Evolutionary conservation across 306 rosid species (phyloP), one percentile per base, ranked within the genome.

Genomic region (Trifolium repens): DNA sequence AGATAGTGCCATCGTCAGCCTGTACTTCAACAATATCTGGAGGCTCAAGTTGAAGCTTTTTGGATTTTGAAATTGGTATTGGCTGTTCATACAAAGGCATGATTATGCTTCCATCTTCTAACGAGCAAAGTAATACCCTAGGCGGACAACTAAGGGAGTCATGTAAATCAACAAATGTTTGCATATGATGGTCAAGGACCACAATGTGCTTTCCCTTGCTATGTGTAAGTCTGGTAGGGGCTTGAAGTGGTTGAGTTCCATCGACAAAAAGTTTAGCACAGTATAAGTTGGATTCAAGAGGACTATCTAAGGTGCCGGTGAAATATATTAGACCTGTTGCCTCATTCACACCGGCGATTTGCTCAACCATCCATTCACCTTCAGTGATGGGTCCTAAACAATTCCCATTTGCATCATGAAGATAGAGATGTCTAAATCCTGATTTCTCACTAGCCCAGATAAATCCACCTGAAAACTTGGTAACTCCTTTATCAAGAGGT

Each of bases 351-450:
- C 99, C 99, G 2, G 96, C 93, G 43, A 94, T 88, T 86, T 90
- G 96, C 78, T 94, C 99, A 61, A 94, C 99, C 96, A 94, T 88
- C 99, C 99, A 94, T 34, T 91, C 92, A 50, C 99, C 99, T 85
- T 89, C 92, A 4, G 99, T 94, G 67, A 92, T 83, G 60, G 96
- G 89, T 67, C 97, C 96, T 75, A 90, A 82, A 80, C 93, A 91
- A 71, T 75, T 73, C 27, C 96, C 97, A 79, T 78, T 84, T 15
- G 90, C 84, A 76, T 89, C 97, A 72, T 94, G 92, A 68, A 92
- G 81, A 79, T 92, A 94, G 64, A 94, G 90, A 83, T 94, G 99
- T 78, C 94, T 86, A 83, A 91, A 94, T 70, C 97, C 99, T 19
- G 97, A 85, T 80, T 86, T 92, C 80, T 94, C 99, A 79, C 96